A percentile compares a stretch with the other conserved stretches of the same genome.
These are phyloP conservation scores for Fusarium sp. DNA, from an alignment of 2,329 filamentous ascomycete species.

Conservation along the genomic window DNA sequence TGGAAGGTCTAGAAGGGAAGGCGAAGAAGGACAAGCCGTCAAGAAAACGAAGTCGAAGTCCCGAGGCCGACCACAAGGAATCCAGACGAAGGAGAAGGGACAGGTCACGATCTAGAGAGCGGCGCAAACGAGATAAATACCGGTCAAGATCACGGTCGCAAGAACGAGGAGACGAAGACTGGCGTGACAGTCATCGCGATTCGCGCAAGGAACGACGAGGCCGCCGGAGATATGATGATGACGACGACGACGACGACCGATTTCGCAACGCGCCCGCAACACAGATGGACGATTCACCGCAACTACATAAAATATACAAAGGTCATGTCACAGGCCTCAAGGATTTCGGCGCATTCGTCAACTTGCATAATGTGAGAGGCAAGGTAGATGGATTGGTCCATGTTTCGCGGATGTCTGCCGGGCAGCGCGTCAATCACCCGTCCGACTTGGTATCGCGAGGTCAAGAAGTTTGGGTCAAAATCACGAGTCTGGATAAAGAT, in stretches of 20 bases:
- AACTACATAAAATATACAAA: constrained; percentile 87
- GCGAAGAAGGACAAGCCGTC: constrained; percentile 58
- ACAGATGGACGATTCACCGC: constrained; percentile 82
- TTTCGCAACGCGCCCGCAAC: constrained; percentile 72
- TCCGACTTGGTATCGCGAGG: constrained; percentile 84
- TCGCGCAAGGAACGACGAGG: constrained; percentile 48
- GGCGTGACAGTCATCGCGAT: constrained; percentile 49
- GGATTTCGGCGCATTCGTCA: constrained; percentile 95
- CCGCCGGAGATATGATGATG: constrained; percentile 49
- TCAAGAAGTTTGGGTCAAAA: constrained; percentile 91
- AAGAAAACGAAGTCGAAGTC: constrained; percentile 69
- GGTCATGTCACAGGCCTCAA: constrained; percentile 92
- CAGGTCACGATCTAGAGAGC: constrained; percentile 55
- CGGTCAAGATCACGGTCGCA: constrained; percentile 52
- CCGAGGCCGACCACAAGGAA: constrained; percentile 57
- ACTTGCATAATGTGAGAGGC: constrained; percentile 84
- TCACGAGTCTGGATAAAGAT: constrained; percentile 76
- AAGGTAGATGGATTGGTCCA: constrained; percentile 95
- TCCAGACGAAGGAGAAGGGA: constrained; percentile 53
- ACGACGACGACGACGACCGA: constrained; percentile 61
- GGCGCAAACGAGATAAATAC: constrained; percentile 49
- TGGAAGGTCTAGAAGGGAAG: constrained; percentile 85
- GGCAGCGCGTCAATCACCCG: constrained; percentile 88
- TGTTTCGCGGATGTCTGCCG: constrained; percentile 86
- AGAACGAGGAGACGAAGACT: constrained; percentile 58